Percentiles rank a stretch among this genome's conserved stretches.
phyloP scores from a whole-genome alignment of 169 alveolate species.

The Toxoplasma gondii region DNA sequence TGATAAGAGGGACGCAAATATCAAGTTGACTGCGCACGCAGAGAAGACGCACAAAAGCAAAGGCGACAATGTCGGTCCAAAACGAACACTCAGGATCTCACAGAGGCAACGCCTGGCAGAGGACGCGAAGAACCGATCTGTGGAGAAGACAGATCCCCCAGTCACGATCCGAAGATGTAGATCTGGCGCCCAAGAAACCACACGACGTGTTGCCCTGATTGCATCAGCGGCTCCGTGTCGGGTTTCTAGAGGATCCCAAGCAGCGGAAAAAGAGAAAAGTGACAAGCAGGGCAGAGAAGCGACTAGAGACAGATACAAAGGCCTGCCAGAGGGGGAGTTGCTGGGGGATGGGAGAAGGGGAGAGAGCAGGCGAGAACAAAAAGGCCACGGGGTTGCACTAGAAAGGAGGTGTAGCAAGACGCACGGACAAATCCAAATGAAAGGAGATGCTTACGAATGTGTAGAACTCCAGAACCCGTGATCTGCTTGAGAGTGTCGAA shows the following conservation, averaged over 20 bases:
- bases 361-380: neutral
- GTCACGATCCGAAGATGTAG: no score
- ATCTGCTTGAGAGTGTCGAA: constrained; percentile 53
- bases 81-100: neutral
- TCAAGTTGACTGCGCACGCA: constrained; percentile 30
- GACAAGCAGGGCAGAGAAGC: no score
- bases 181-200: no score
- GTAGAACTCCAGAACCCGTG: constrained; percentile 35
- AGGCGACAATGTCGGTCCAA: neutral
- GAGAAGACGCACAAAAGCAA: neutral
- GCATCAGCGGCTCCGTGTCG: no score
- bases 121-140: neutral
- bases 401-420: neutral
- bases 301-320: neutral
- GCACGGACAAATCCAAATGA: neutral
- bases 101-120: neutral
- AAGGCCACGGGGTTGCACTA: neutral
- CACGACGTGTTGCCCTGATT: no score
- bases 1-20: constrained; percentile 36
- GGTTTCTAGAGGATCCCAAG: no score
- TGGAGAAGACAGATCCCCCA: neutral
- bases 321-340: neutral
- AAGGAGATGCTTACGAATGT: constrained; percentile 17
- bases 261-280: neutral
- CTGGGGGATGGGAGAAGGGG: neutral